Conservation (phyloP, 1,284 basidiomycete genomes). For the Cryptococcus sp. region DNA sequence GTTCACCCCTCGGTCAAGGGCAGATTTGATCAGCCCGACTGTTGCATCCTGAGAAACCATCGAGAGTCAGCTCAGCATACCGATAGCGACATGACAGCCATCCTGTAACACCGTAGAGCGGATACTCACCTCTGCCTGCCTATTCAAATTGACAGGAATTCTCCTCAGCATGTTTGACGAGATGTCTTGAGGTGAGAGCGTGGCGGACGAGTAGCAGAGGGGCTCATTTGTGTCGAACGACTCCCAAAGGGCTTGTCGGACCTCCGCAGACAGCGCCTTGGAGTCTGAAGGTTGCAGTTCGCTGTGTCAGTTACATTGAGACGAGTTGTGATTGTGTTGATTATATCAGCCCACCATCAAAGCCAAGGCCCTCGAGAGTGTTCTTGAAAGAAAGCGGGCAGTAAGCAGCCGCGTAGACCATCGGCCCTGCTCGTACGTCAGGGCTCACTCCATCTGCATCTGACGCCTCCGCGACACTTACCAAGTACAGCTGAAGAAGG, state of each 20-base stretch:
- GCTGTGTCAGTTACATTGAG: background rate
- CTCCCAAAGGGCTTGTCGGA: conserved; percentile 55
- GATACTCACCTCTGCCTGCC: conserved; percentile 67
- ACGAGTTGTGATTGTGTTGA: too few species aligned
- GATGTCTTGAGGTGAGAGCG: conserved; percentile 72
- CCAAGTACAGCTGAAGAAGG: conserved; percentile 64
- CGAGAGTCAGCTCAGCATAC: background rate
- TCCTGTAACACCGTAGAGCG: background rate
- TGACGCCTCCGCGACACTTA: conserved; percentile 7
- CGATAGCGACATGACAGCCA: background rate
- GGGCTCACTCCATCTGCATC: background rate
- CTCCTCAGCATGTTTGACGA: conserved; percentile 84
- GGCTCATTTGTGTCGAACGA: conserved; percentile 31
- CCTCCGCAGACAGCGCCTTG: conserved; percentile 76
- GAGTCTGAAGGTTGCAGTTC: conserved; percentile 58
- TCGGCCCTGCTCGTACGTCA: conserved; percentile 56
- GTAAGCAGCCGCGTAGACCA: conserved; percentile 94
- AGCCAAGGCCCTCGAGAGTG: conserved; percentile 74
- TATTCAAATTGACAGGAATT: conserved; percentile 83
- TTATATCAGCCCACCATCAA: conserved; percentile 59
- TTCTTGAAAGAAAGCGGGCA: conserved; percentile 77
- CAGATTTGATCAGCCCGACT: conserved; percentile 76
- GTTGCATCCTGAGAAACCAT: conserved; percentile 65
- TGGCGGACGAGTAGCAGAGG: conserved; percentile 53
- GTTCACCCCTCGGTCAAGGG: conserved; percentile 72